Base-by-base conservation (phyloP, 768 basidiomycete species). In the Pulveroboletus frians region DNA sequence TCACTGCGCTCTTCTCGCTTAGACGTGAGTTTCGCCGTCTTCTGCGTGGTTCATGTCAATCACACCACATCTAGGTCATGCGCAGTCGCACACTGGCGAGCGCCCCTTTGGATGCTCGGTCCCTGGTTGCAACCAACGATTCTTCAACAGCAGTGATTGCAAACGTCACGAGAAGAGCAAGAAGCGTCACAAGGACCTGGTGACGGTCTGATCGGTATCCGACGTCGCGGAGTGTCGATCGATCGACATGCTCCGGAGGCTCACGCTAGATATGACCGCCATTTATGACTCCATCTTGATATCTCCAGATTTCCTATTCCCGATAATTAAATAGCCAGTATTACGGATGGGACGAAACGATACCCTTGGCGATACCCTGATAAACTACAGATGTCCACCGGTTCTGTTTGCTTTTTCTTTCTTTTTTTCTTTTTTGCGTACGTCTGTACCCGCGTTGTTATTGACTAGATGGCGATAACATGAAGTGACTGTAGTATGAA, bases 121-220 rank as follows among this genome's bases (percentile, higher is more conserved):
- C 29, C 41, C 54, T 6, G 67, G 67, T 2, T 67, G 66, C 47
- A 5, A 1, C 0, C 66, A 67, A 34, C 55, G 53, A 14, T 67
- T 67, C 41, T 68, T 39, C 50, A 67, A 67, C 47, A 65, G 52
- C 36, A 69, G 66, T 10, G 66, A 67, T 17, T 69, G 66, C 48
- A 67, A 63, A 37, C 66, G 66, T 39, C 66, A 67, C 9, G 66
- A 67, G 51, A 67, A 52, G 47, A 69, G 68, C 57, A 55, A 4
- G 55, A 69, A 66, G 38, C 65, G 65, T 51, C 65, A 66, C 23
- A 63, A 60, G 41, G 55, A 55, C 18, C 36, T 60, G 14, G 4
- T 27, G 45, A 48, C 17, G 27, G 35, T 36, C 34, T 55, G 58
- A 63, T 57, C 49, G 46, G 38, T 44, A 29, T 32, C 23, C n/a